These are phyloP conservation scores for Aspergillus vadensis DNA, from an alignment of 2,329 filamentous ascomycete genomes.

Conservation along the genomic window DNA sequence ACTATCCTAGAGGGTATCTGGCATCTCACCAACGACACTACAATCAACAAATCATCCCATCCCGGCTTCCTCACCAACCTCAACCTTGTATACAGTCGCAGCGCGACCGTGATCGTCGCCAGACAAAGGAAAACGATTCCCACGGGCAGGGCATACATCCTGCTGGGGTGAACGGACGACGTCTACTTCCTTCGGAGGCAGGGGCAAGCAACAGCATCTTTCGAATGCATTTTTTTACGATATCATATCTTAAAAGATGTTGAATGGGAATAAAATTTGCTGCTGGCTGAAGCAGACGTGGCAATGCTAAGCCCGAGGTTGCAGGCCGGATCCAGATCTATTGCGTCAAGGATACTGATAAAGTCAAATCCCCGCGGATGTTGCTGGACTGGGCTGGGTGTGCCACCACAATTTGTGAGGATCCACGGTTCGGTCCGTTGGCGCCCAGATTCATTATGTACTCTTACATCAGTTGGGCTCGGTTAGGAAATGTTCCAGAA, in stretches of 20 bases:
- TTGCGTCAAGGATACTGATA: conserved; percentile 22
- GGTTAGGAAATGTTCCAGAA: not conserved
- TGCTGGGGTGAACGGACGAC: conserved; percentile 6
- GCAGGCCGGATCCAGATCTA: not conserved
- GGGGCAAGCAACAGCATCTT: not conserved
- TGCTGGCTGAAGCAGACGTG: too few relatives aligned
- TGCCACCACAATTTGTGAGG: not conserved
- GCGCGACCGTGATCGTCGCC: conserved; percentile 22
- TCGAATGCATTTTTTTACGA: too few relatives aligned
- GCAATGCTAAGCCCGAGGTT: not conserved
- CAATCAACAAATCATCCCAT: conserved; percentile 32
- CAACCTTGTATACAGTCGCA: conserved; percentile 29
- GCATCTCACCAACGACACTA: conserved; percentile 23
- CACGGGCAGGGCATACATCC: conserved; percentile 27
- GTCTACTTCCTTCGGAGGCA: not conserved
- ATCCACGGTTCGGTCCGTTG: conserved; percentile 8
- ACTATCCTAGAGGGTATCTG: too few relatives aligned
- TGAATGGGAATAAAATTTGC: too few relatives aligned
- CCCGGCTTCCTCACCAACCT: conserved; percentile 27
- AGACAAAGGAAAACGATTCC: conserved; percentile 24
- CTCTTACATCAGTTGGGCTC: too few relatives aligned
- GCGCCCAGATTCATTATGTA: not conserved
- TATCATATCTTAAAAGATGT: too few relatives aligned
- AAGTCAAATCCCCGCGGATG: not conserved
- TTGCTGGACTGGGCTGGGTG: not conserved